Base-by-base conservation (phyloP, 306 rosid species). In the Pyrus pyrifolia region DNA sequence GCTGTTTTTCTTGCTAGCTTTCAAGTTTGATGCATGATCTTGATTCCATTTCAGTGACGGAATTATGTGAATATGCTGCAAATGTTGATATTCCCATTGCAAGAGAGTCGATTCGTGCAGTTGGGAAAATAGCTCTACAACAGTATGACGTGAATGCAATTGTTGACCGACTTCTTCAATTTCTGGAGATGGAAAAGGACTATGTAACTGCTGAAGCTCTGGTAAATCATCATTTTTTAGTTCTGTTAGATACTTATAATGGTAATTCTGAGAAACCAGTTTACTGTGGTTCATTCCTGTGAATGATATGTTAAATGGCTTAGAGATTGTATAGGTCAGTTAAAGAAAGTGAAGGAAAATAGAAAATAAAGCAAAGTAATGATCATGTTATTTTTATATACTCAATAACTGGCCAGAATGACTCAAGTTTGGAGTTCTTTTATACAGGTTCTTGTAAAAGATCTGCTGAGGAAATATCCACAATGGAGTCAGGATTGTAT, bases 401-500 rank as follows among this genome's bases (percentile, higher is more conserved):
- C 79, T 21, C 62, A 21, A 40, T 76, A 61, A 46, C 70, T 63
- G 44, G 77, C 63, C 67, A 51, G 64, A 68, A 59, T 75, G 61
- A 81, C 76, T 55, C 71, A 70, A 85, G 62, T 75, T 79, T 72
- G 73, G 65, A 74, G 77, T 82, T 80, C 66, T 77, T 80, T 40
- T 77, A 63, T 76, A 73, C 86, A 96, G 99, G 99, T 96, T 64
- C 99, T 96, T 80, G 99, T 96, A 66, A 96, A 96, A 88, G 97
- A 96, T 89, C 89, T 96, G 67, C 83, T 96, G 5, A 85, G 99
- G 85, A 96, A 96, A 76, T 96, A 96, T 88, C 99, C 99, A 71
- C 99, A 96, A 67, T 96, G 99, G 99, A 96, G 99, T 87, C 99
- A 92, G 45, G 98, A 96, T 89, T 96, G 99, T 87, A 96, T 96